Evolutionary conservation across 345 rosid genomes (phyloP).

Genomic region (Camelina laxa): DNA sequence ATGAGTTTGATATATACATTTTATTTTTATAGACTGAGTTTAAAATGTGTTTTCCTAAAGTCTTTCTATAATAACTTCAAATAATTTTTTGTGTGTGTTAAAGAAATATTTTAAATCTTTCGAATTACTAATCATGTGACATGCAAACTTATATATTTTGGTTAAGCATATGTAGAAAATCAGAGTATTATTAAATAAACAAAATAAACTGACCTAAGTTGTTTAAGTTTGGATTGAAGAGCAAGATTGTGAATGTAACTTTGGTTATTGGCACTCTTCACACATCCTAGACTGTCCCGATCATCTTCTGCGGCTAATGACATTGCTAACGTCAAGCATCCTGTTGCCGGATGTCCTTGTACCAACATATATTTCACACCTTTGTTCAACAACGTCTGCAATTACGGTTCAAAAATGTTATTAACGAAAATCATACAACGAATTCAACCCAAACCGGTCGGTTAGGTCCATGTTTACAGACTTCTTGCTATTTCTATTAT

Average conservation of each 20-base stretch:
- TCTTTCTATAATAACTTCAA: background rate
- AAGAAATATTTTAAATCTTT: background rate
- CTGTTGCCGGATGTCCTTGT: conserved; percentile 75
- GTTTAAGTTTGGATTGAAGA: conserved; percentile 52
- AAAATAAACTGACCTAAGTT: conserved; percentile 48
- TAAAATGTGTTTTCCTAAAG: background rate
- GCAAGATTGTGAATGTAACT: conserved; percentile 56
- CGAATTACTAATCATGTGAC: background rate
- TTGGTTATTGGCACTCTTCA: conserved; percentile 66
- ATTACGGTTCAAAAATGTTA: background rate
- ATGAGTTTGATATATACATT: background rate
- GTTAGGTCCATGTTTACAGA: background rate
- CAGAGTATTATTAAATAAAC: background rate
- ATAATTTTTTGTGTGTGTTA: no score
- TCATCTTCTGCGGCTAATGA: conserved; percentile 58
- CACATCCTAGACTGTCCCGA: conserved; percentile 79
- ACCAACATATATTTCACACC: conserved; percentile 81
- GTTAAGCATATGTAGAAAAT: background rate
- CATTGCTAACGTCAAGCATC: conserved; percentile 82
- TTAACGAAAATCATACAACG: background rate
- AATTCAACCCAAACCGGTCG: background rate
- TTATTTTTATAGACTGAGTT: background rate
- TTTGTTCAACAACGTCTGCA: conserved; percentile 67
- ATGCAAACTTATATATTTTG: background rate
- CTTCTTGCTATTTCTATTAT: background rate